phyloP scores from a whole-genome alignment of 208 protist genomes.

The Trypanosoma cruzi region DNA sequence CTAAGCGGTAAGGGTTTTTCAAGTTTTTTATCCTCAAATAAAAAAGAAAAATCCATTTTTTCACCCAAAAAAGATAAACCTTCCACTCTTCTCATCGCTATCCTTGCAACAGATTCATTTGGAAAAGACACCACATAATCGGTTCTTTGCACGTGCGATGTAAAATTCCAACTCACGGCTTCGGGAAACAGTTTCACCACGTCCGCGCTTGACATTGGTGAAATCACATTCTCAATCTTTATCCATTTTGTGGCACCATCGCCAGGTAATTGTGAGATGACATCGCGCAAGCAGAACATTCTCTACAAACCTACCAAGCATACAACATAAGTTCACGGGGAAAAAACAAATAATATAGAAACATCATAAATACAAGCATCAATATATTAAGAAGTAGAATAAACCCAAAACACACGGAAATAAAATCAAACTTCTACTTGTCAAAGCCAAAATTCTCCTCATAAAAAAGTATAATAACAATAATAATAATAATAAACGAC shows the following conservation, averaged over 20 bases:
- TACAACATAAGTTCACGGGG: no score
- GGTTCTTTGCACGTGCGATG: slow-evolving; percentile 24
- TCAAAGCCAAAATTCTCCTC: no score
- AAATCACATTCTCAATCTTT: slow-evolving; percentile 39
- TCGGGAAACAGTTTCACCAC: slow-evolving; percentile 32
- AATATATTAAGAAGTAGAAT: no score
- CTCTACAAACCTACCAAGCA: background rate
- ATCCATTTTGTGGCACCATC: slow-evolving; percentile 34
- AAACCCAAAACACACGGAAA: no score
- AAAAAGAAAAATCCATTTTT: slow-evolving; percentile 16
- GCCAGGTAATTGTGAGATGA: slow-evolving; percentile 22
- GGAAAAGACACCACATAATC: slow-evolving; percentile 35
- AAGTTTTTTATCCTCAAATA: background rate
- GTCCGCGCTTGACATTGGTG: slow-evolving; percentile 38
- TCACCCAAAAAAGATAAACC: slow-evolving; percentile 24
- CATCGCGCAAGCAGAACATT: slow-evolving; percentile 26
- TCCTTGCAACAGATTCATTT: slow-evolving; percentile 28
- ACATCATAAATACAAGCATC: no score
- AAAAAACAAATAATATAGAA: no score
- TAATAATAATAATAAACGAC: no score
- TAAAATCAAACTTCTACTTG: no score
- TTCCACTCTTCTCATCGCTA: slow-evolving; percentile 21
- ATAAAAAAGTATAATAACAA: no score
- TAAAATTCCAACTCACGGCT: slow-evolving; percentile 31
- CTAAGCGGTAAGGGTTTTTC: background rate